phyloP scores from a whole-genome alignment of 768 basidiomycete species.

The Lactifluus hygrophoroides region DNA sequence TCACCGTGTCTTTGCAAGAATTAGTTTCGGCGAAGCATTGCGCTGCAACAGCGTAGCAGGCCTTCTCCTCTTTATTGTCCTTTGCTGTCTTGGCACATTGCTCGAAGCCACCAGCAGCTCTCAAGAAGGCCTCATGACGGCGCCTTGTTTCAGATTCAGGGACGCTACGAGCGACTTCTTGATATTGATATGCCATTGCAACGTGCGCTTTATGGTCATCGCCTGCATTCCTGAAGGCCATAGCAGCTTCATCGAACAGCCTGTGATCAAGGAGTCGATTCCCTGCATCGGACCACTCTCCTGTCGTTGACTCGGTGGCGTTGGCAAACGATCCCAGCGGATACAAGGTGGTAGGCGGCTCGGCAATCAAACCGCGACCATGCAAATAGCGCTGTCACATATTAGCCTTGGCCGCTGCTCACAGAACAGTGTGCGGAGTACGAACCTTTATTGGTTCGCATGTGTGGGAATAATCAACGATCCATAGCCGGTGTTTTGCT shows the following conservation, averaged over 20 bases:
- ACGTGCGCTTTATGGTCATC: background rate
- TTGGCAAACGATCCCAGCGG: constrained; percentile 1
- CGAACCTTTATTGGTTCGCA: constrained; percentile 36
- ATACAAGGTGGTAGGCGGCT: background rate
- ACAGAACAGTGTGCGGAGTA: constrained; percentile 27
- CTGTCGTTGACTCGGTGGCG: background rate
- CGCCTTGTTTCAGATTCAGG: background rate
- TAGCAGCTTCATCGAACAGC: constrained; percentile 8
- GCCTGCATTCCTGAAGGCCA: constrained; percentile 8
- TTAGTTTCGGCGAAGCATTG: constrained; percentile 8
- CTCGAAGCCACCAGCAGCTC: background rate
- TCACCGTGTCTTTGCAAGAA: background rate
- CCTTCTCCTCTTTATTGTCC: background rate
- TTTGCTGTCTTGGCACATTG: background rate
- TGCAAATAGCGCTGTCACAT: background rate
- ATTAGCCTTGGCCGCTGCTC: background rate
- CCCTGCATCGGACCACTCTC: constrained; percentile 13
- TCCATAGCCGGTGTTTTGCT: constrained; percentile 62
- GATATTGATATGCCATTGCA: background rate
- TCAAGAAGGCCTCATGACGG: constrained; percentile 1
- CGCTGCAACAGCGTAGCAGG: background rate
- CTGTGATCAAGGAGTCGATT: background rate
- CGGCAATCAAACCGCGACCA: background rate
- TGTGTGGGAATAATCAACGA: constrained; percentile 48
- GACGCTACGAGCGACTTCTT: constrained; percentile 4